Evolutionary conservation across 306 rosid genomes (phyloP), one percentile per base, ranked within the genome.

Genomic region (Senna siamea): DNA sequence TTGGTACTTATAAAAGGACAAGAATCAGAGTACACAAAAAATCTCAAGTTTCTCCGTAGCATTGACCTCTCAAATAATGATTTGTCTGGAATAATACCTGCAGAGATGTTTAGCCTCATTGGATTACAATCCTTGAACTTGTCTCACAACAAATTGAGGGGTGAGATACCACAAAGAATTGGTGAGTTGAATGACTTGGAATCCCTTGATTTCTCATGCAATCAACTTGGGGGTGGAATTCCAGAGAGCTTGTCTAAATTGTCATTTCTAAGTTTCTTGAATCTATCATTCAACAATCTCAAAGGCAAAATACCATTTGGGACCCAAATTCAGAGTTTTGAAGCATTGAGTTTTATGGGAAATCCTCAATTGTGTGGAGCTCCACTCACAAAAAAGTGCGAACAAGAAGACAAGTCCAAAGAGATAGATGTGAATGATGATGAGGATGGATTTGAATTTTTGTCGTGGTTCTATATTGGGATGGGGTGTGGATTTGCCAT

Each of bases 221-320:
- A 83, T 58, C 5, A n/a, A 5, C 46, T 84, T 15, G 56, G 20
- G 0, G 84, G 87, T 22, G 5, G 72, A 68, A 84, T 84, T 38
- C 80, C 82, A n/a, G n/a, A 14, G 15, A 68, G 75, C 67, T 67
- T 80, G 71, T 35, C 70, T 9, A 11, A 9, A 9, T 56, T 72
- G 14, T 59, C 65, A 63, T 78, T 38, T 20, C 52, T 80, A 32
- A 63, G 10, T 11, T 35, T 14, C 9, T 53, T 83, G 35, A 73
- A 83, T 64, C 44, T 80, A 10, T 79, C 87, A 18, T 63, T 72
- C 78, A 83, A 83, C 40, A 32, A 69, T 57, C 73, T 76, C 5
- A 6, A 7, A 0, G 87, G 87, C 12, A 14, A 64, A 79, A 79
- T 83, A 8, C 81, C 84, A 60, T 4, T 30, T 7, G 69, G 79